Evolutionary conservation across 2,329 filamentous ascomycete genomes (phyloP).

Genomic region (Cryphonectria parasitica): DNA sequence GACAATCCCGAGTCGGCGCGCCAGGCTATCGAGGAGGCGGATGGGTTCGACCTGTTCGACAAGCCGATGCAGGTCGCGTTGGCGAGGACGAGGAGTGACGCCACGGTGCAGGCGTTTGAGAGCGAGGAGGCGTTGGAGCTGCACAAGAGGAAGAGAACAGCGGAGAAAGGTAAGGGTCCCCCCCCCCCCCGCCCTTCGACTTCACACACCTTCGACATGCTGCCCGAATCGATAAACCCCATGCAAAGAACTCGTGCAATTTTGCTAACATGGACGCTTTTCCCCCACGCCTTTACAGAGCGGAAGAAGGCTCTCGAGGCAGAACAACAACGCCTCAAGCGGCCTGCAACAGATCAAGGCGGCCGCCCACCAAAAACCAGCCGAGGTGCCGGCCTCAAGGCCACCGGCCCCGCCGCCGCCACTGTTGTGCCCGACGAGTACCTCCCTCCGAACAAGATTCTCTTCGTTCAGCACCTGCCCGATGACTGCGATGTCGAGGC

Average conservation of each 20-base stretch:
- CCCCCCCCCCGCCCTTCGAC: no score
- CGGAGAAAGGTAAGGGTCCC: slow-evolving; percentile 82
- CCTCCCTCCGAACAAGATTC: slow-evolving; percentile 93
- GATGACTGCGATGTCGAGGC: slow-evolving; percentile 82
- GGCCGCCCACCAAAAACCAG: slow-evolving; percentile 69
- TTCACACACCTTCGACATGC: neutral
- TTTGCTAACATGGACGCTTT: slow-evolving; percentile 5
- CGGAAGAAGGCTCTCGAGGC: slow-evolving; percentile 83
- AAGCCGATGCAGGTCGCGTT: slow-evolving; percentile 87
- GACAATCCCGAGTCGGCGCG: slow-evolving; percentile 78
- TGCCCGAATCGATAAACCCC: neutral
- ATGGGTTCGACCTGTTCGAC: slow-evolving; percentile 91
- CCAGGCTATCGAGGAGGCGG: slow-evolving; percentile 82
- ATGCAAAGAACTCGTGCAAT: neutral
- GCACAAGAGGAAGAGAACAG: slow-evolving; percentile 82
- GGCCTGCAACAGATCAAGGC: slow-evolving; percentile 52
- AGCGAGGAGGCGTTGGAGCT: slow-evolving; percentile 80
- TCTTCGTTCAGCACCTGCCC: slow-evolving; percentile 91
- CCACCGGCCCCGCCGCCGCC: slow-evolving; percentile 67
- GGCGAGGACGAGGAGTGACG: slow-evolving; percentile 84
- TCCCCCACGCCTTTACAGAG: slow-evolving; percentile 43
- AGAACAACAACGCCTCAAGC: slow-evolving; percentile 76
- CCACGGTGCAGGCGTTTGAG: slow-evolving; percentile 76
- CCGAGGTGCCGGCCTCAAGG: slow-evolving; percentile 76
- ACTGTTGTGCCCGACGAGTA: slow-evolving; percentile 95